Percentiles rank a stretch among this genome's conserved stretches.
phyloP scores from a whole-genome alignment of 805 yeast species.

The Vanderwaltozyma tropicalis region DNA sequence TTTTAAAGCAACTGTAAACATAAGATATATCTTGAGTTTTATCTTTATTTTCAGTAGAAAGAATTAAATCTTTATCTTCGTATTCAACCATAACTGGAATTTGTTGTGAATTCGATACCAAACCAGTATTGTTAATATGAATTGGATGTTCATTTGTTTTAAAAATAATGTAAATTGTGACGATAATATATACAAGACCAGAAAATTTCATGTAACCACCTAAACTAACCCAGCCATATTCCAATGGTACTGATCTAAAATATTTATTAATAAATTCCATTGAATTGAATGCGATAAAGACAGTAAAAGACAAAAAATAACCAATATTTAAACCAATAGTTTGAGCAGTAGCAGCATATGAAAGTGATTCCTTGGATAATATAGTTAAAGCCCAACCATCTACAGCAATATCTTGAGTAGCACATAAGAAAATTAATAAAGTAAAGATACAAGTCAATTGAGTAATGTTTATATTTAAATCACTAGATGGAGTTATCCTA shows the following conservation, averaged over 20 bases:
- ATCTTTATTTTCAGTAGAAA: conserved; percentile 7
- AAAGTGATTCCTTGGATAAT: conserved; percentile 62
- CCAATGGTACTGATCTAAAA: conserved; percentile 49
- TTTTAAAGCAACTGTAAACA: conserved; percentile 57
- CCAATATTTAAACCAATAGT: conserved; percentile 92
- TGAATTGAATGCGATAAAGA: conserved; percentile 81
- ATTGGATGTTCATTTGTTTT: conserved; percentile 66
- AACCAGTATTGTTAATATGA: conserved; percentile 8
- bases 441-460: conserved; percentile 65
- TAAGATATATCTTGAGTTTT: conserved; percentile 32
- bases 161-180: conserved; percentile 50
- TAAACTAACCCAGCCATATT: conserved; percentile 57
- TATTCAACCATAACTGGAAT: conserved; percentile 9
- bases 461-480: conserved; percentile 9
- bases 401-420: conserved; percentile 97
- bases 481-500: conserved; percentile 4
- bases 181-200: conserved; percentile 60
- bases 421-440: conserved; percentile 73
- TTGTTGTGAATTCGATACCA: conserved; percentile 6
- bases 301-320: conserved; percentile 82
- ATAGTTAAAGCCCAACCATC: conserved; percentile 98
- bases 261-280: conserved; percentile 88
- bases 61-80: conserved; percentile 25
- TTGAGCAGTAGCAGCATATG: conserved; percentile 95
- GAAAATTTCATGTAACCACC: conserved; percentile 69